These are phyloP conservation scores for Cercospora sesami DNA, from an alignment of 2,329 filamentous ascomycete species.

Conservation along the genomic window DNA sequence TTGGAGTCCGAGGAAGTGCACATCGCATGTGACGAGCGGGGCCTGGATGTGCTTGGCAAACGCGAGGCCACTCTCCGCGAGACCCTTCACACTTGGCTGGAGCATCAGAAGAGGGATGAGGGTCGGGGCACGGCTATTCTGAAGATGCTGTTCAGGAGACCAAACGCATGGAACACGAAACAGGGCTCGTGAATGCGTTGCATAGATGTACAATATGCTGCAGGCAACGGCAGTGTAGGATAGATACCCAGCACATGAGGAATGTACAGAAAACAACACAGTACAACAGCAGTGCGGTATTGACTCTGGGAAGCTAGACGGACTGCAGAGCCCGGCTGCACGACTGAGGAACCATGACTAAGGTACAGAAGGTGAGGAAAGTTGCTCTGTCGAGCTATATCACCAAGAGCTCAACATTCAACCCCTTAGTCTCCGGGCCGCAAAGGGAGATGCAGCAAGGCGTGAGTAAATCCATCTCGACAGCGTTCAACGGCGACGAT, in stretches of 20 bases:
- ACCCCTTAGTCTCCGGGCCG: not conserved
- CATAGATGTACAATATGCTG: slow-evolving; percentile 10
- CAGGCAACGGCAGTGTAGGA: not conserved
- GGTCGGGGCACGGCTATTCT: slow-evolving; percentile 34
- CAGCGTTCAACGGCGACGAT: not conserved
- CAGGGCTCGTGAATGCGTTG: not conserved
- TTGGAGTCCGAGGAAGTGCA: slow-evolving; percentile 44
- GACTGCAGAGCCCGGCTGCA: not conserved
- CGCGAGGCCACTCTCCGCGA: slow-evolving; percentile 31
- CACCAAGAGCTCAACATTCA: not conserved
- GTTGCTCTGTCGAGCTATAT: not conserved
- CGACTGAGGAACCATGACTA: too few relatives aligned
- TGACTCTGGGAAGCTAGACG: not conserved
- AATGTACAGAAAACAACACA: not conserved
- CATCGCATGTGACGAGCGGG: slow-evolving; percentile 42
- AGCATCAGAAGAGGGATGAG: slow-evolving; percentile 42
- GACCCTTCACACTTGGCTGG: slow-evolving; percentile 45
- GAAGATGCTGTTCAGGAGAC: slow-evolving; percentile 40
- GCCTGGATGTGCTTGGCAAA: slow-evolving; percentile 37
- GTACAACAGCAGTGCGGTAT: not conserved
- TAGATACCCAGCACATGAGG: not conserved
- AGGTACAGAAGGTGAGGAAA: not conserved
- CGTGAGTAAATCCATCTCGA: not conserved
- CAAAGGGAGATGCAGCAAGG: not conserved
- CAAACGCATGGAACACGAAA: slow-evolving; percentile 10